Percentiles rank a stretch among this genome's conserved stretches.
These are phyloP conservation scores for Populus tomentosa DNA, from an alignment of 441 rosid genomes.

Conservation along the genomic window DNA sequence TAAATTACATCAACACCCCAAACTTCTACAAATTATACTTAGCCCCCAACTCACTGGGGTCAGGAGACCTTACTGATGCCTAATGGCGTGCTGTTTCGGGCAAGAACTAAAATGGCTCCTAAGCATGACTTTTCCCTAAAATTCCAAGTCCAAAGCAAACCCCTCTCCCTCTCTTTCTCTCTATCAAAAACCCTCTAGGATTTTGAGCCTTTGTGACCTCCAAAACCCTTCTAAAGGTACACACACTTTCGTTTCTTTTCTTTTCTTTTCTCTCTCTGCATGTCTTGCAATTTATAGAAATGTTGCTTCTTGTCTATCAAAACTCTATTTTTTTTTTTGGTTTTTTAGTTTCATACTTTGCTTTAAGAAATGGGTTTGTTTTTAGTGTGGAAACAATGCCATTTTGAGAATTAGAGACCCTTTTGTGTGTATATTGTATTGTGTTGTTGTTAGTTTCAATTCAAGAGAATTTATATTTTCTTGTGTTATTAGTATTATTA, in stretches of 20 bases:
- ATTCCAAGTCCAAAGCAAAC: not conserved
- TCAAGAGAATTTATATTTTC: not conserved
- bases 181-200: not conserved
- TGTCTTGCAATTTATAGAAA: not conserved
- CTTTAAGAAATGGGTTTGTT: not conserved
- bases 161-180: not conserved
- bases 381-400: not conserved
- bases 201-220: not conserved
- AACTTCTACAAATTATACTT: not conserved
- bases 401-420: not conserved
- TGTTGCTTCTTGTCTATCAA: not conserved
- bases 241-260: not conserved
- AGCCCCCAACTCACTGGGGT: not conserved
- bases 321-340: not conserved
- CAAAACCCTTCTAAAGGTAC: not conserved
- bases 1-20: not conserved
- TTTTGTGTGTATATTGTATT: not conserved
- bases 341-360: not conserved
- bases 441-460: not conserved
- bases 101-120: not conserved
- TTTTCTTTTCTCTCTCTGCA: not conserved
- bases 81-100: not conserved
- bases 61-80: not conserved
- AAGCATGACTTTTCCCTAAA: not conserved
- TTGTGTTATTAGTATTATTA: not conserved